phyloP scores from a whole-genome alignment of 169 alveolate species.

The Eimeria praecox region DNA sequence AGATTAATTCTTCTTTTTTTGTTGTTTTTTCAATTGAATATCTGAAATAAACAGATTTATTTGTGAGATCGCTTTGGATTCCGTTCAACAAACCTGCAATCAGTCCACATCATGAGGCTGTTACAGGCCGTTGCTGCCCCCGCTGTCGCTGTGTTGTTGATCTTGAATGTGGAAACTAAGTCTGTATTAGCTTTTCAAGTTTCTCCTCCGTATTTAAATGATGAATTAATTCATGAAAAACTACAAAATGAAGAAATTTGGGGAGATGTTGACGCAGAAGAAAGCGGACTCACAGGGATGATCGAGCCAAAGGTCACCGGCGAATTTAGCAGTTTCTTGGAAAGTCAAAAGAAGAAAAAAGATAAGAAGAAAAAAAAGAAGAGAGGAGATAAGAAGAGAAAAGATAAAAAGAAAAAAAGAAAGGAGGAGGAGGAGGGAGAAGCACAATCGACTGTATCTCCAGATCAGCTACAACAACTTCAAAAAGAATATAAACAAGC shows the following conservation, averaged over 20 bases:
- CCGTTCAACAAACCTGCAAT: no score
- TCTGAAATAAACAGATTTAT: no score
- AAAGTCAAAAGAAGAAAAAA: neutral
- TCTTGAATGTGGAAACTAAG: neutral
- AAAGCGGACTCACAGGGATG: neutral
- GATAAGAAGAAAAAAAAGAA: neutral
- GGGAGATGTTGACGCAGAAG: neutral
- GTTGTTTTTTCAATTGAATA: no score
- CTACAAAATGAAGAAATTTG: neutral
- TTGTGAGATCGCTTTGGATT: no score
- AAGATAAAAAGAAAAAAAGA: neutral
- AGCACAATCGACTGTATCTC: neutral
- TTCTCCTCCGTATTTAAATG: neutral
- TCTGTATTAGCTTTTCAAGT: neutral
- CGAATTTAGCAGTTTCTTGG: neutral
- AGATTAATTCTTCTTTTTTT: no score
- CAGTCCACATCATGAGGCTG: neutral
- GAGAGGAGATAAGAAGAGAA: neutral
- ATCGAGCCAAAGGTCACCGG: neutral
- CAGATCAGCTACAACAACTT: neutral
- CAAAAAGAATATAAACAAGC: neutral
- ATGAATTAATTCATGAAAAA: neutral
- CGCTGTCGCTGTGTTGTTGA: neutral
- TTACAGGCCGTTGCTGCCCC: neutral
- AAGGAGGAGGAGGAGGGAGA: neutral